Conservation (phyloP, 345 rosid genomes). For the Linum usitatissimum region DNA sequence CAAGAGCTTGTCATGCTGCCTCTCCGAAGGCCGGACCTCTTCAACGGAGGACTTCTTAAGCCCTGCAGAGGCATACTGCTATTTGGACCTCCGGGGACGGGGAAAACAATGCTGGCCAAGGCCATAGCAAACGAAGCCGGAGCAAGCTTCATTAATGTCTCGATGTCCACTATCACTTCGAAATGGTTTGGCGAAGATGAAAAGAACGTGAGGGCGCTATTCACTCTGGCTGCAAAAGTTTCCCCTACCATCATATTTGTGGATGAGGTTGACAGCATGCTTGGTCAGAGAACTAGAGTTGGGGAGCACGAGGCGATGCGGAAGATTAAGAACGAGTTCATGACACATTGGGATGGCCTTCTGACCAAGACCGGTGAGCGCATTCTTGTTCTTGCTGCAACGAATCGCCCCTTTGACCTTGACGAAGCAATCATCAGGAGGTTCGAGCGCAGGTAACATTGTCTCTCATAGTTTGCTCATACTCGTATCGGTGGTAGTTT, state of each 20-base stretch:
- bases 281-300: conserved; percentile 87
- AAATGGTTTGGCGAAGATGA: conserved; percentile 99
- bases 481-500: too few relatives aligned
- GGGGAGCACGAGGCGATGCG: conserved; percentile 99
- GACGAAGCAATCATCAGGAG: conserved; percentile 99
- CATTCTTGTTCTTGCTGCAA: conserved; percentile 96
- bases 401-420: conserved; percentile 98
- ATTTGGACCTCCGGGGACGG: conserved; percentile 98
- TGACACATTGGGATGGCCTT: conserved; percentile 98
- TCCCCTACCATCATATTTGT: conserved; percentile 94
- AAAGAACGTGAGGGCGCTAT: conserved; percentile 84
- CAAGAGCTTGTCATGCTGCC: conserved; percentile 99
- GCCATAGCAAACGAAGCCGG: conserved; percentile 99
- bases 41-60: conserved; percentile 90
- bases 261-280: conserved; percentile 99
- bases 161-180: conserved; percentile 96
- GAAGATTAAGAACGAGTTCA: conserved; percentile 93
- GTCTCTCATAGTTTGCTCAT: background rate
- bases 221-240: conserved; percentile 88
- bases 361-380: conserved; percentile 75
- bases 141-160: conserved; percentile 97
- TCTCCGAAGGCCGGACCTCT: conserved; percentile 87
- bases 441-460: conserved; percentile 70
- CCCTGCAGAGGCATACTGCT: conserved; percentile 95
- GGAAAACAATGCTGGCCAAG: conserved; percentile 98